Percentiles rank a stretch among this genome's conserved stretches.
These are phyloP conservation scores for Trichocomaceae sp. DNA, from an alignment of 2,329 filamentous ascomycete species.

Conservation along the genomic window DNA sequence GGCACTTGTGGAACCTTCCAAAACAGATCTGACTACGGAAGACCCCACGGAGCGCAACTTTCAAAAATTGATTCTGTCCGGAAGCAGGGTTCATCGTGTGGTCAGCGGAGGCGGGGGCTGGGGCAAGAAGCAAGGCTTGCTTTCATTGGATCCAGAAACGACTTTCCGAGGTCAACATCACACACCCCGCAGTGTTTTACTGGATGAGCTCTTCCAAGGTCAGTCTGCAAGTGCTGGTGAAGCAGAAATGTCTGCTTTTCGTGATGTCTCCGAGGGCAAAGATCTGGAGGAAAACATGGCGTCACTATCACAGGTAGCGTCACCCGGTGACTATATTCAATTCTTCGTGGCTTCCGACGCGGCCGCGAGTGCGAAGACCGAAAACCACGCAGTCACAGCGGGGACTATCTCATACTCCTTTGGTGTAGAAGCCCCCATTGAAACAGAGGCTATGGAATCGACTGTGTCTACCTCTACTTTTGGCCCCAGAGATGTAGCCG, in stretches of 20 bases:
- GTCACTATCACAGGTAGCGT: conserved; percentile 34
- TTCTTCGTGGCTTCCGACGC: conserved; percentile 35
- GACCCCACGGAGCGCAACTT: conserved; percentile 18
- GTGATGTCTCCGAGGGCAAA: conserved; percentile 16
- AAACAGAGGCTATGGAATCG: conserved; percentile 9
- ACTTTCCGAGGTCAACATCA: conserved; percentile 21
- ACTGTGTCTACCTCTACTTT: background rate
- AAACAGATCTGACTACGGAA: conserved; percentile 10
- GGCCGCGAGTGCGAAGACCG: background rate
- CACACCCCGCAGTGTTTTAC: background rate
- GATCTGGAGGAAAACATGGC: conserved; percentile 28
- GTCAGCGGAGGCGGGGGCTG: conserved; percentile 40
- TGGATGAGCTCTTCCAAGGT: background rate
- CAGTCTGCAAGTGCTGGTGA: background rate
- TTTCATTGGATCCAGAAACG: conserved; percentile 37
- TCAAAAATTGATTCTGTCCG: conserved; percentile 22
- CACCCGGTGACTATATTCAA: conserved; percentile 34
- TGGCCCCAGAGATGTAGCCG: conserved; percentile 17
- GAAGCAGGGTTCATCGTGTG: conserved; percentile 36
- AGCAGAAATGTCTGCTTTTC: conserved; percentile 3
- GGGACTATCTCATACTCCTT: conserved; percentile 24
- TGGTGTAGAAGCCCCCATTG: conserved; percentile 27
- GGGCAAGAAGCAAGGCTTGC: conserved; percentile 41
- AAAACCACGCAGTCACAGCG: background rate
- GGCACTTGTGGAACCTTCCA: conserved; percentile 33